Conservation (phyloP, 2,329 filamentous ascomycete species). For the Ciborinia camelliae region DNA sequence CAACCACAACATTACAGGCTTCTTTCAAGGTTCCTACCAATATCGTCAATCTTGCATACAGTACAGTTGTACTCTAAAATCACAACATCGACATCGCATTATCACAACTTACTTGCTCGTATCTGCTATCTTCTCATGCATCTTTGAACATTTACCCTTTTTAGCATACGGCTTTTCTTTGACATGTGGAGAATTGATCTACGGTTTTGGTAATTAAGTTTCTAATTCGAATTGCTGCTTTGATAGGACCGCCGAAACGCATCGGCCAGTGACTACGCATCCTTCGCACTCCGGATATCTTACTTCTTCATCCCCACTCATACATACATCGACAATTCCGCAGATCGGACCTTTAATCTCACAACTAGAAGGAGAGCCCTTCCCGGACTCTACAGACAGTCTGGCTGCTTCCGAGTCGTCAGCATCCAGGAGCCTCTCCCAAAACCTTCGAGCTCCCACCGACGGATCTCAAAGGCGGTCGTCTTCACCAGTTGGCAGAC, state of each 20-base stretch:
- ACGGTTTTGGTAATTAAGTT: constrained; percentile 4
- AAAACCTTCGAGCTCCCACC: constrained; percentile 42
- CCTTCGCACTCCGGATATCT: constrained; percentile 65
- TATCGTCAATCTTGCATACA: constrained; percentile 17
- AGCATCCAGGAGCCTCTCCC: constrained; percentile 38
- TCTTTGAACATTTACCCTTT: background rate
- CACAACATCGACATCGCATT: constrained; percentile 5
- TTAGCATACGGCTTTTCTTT: constrained; percentile 7
- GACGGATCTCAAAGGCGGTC: constrained; percentile 53
- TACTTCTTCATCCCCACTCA: constrained; percentile 65
- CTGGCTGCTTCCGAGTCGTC: constrained; percentile 38
- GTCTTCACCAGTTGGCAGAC: constrained; percentile 66
- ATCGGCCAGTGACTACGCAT: constrained; percentile 51
- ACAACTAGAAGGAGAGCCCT: constrained; percentile 37
- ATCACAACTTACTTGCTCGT: background rate
- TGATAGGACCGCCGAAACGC: constrained; percentile 18
- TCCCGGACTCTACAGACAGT: constrained; percentile 32
- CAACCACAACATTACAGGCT: constrained; percentile 11
- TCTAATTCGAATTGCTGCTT: constrained; percentile 11
- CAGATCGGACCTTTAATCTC: constrained; percentile 38
- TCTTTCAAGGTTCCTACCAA: constrained; percentile 5
- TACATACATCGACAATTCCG: constrained; percentile 54
- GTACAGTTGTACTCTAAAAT: constrained; percentile 7
- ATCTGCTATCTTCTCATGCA: background rate
- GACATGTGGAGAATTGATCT: constrained; percentile 15